Evolutionary conservation across 2,329 filamentous ascomycete genomes (phyloP), one percentile per base, ranked within the genome.

Genomic region (Fusarium lateritium): DNA sequence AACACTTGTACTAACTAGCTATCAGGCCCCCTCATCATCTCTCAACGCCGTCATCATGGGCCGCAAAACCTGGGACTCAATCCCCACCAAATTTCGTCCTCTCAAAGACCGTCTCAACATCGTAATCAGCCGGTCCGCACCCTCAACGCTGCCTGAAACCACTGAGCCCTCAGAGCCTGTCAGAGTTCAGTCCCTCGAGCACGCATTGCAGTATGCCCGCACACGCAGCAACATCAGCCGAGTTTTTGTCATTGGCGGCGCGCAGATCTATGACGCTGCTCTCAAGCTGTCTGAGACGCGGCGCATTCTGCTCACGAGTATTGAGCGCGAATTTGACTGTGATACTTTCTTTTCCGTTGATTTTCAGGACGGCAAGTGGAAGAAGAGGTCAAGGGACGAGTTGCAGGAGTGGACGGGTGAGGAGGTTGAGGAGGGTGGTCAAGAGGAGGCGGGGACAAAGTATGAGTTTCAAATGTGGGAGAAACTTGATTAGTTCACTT

Each of bases 41-140:
- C 60, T 82, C 70, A 95, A 94, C 79, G 92, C 93, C 19, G 93
- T 98, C 52, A 91, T 99, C 72, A 99, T 99, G 96, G 96, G 96
- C 63, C 92, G 96, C 76, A 98, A 97, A 81, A 99, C 96, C 0
- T 99, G 95, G 91, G 94, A 97, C 53, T 94, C 90, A 69, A 95
- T 99, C 63, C 95, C 96, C 3, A 76, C 84, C 8, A 86, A 85
- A 52, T 94, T 96, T 77, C 87, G 94, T 4, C 96, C 96, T 19
- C 85, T 99, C 34, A 90, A 89, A 65, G 91, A 89, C 66, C 85
- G 96, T 11, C 83, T 94, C 51, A 98, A 97, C 79, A 88, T 98
- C 40, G 88, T 98, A 69, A 84, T 99, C 71, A 92, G 89, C 65
- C 84, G 91, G 46, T 83, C 83, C 15, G 79, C 83, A 31, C 39